Evolutionary conservation across 495 filamentous ascomycete genomes (phyloP).

Genomic region (Mytilinidion resinicola): DNA sequence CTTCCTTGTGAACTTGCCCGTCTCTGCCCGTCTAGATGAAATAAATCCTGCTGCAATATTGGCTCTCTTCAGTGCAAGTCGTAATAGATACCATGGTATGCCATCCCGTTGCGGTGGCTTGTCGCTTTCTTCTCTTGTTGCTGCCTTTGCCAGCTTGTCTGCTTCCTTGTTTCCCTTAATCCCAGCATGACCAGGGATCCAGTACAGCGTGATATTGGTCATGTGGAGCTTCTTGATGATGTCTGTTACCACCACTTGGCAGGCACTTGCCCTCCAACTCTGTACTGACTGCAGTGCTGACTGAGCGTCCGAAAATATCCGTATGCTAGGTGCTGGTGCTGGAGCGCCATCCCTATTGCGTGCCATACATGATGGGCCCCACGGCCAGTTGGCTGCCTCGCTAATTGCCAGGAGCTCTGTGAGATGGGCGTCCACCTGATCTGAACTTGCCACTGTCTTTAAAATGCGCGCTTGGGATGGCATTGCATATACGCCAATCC

Average conservation of each 20-base stretch:
- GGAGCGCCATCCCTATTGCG: not conserved
- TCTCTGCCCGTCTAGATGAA: not conserved
- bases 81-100: constrained; percentile 13
- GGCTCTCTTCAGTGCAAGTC: constrained; percentile 13
- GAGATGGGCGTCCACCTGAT: constrained; percentile 14
- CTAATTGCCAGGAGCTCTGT: constrained; percentile 16
- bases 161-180: constrained; percentile 16
- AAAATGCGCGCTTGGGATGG: constrained; percentile 6
- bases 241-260: too few species aligned
- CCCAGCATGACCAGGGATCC: constrained; percentile 12
- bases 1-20: constrained; percentile 21
- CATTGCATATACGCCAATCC: constrained; percentile 6
- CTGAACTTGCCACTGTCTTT: constrained; percentile 13
- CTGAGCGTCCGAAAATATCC: constrained; percentile 20
- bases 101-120: constrained; percentile 12
- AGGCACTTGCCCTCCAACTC: too few species aligned
- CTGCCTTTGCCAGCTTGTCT: constrained; percentile 15
- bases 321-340: constrained; percentile 8
- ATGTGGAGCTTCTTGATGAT: constrained; percentile 21
- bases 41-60: constrained; percentile 2
- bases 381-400: constrained; percentile 15
- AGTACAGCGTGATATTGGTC: constrained; percentile 19
- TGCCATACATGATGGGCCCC: constrained; percentile 3
- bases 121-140: constrained; percentile 17
- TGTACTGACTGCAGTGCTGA: too few species aligned